Evolutionary conservation across 1,284 basidiomycete genomes (phyloP).

Genomic region (Sporisorium exsertum): DNA sequence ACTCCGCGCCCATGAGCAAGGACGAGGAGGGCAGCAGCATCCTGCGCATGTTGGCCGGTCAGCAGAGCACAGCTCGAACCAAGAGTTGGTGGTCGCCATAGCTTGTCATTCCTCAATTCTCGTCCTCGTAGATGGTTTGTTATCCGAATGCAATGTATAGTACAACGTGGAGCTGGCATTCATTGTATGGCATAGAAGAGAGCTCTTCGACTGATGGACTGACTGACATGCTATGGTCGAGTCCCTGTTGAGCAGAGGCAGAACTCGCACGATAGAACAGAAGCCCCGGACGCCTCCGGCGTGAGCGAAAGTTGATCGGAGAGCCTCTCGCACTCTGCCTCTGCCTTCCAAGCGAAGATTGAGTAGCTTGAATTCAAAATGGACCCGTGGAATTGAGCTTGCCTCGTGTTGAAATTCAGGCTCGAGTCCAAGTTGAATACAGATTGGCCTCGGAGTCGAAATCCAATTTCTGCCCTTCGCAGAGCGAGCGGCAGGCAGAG

Average conservation of each 20-base stretch:
- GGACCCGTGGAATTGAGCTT: not conserved
- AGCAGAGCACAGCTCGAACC: conserved; percentile 29
- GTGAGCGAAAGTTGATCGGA: conserved; percentile 27
- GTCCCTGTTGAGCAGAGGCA: no score
- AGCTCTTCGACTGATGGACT: not conserved
- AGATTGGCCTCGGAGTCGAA: conserved; percentile 1
- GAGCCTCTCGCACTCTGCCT: not conserved
- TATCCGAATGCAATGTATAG: no score
- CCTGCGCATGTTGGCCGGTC: conserved; percentile 40
- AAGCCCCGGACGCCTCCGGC: conserved; percentile 23
- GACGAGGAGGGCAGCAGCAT: conserved; percentile 18
- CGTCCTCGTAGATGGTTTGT: not conserved
- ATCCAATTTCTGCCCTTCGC: not conserved
- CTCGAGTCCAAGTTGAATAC: conserved; percentile 2
- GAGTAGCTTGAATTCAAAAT: not conserved
- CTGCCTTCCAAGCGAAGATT: not conserved
- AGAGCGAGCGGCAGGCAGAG: not conserved
- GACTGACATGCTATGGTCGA: not conserved
- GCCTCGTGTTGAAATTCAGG: not conserved
- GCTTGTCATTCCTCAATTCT: not conserved
- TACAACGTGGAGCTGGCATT: not conserved
- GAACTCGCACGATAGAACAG: conserved; percentile 34
- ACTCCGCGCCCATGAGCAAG: not conserved
- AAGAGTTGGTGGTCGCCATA: conserved; percentile 43
- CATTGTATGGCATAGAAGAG: not conserved